Evolutionary conservation across 371 early-diverging fungal species (phyloP).

Genomic region (Pancytospora philotis): DNA sequence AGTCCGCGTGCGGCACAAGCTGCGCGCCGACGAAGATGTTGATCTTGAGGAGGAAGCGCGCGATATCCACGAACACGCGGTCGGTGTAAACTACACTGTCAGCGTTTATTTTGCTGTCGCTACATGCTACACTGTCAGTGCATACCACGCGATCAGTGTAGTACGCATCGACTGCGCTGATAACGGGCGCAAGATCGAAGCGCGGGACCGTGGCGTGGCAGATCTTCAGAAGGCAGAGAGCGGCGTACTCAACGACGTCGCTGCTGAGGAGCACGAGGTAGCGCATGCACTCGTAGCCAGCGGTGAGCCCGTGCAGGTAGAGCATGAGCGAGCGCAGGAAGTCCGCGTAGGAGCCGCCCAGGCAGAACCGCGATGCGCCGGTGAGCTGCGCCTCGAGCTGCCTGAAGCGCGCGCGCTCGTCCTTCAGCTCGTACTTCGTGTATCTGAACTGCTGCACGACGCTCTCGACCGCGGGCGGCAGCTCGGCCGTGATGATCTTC

Average conservation of each 20-base stretch:
- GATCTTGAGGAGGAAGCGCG: conserved; percentile 26
- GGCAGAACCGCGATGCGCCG: no score
- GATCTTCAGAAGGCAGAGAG: conserved; percentile 11
- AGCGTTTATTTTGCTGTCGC: no score
- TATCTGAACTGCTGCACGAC: conserved; percentile 35
- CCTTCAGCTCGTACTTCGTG: conserved; percentile 21
- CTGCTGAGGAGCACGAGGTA: conserved; percentile 12
- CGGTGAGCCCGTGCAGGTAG: background rate
- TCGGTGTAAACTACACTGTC: no score
- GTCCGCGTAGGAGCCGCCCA: conserved; percentile 1
- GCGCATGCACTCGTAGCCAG: background rate
- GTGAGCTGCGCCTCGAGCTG: background rate
- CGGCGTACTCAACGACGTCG: conserved; percentile 6
- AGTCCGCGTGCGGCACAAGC: background rate
- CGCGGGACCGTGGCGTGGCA: background rate
- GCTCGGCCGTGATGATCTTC: conserved; percentile 9
- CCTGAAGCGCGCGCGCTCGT: background rate
- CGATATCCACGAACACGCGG: conserved; percentile 9
- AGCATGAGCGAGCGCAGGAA: conserved; percentile 8
- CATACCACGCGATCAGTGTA: background rate
- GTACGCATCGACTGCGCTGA: background rate
- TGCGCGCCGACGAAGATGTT: conserved; percentile 13
- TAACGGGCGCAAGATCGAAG: background rate
- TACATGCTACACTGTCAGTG: background rate
- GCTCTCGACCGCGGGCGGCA: background rate